Base-by-base conservation (phyloP, 805 yeast genomes). In the Wickerhamomyces rabaulensis region DNA sequence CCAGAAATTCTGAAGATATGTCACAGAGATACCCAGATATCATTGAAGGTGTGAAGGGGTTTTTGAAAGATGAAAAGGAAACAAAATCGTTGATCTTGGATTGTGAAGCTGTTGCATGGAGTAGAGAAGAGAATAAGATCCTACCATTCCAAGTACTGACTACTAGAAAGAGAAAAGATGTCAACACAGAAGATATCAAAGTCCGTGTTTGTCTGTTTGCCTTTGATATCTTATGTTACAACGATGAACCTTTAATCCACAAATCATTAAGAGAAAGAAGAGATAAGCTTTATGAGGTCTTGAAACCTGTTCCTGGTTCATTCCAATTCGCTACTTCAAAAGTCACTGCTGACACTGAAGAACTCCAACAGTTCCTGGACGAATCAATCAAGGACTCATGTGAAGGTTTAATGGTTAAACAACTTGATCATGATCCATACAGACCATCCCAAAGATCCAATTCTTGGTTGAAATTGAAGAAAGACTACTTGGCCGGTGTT, bases 91-190 rank as follows among this genome's bases (percentile, higher is more conserved):
- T 92, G 64, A 89, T 94, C 48, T 65, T 94, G 48, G 99, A 94
- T 63, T 87, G 97, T 67, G 99, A 94, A 67, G 97, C 97, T 8
- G 99, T 94, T 9, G 99, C 99, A 0, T 94, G 96, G 95, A 97
- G 92, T 65, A 71, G 83, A 46, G 84, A 76, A 44, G 73, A 75
- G 20, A 64, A 79, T n/a, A 87, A 84, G 63, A 92, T 94, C 47
- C 68, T 94, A 47, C 99, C 99, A 1, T 94, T 94, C 67, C 99
- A 94, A 65, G 85, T 89, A 0, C 69, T 94, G 43, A 85, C 96
- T 1, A 94, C 99, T 0, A 79, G 99, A 64, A 94, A 94, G 67
- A 78, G 98, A 44, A 94, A 94, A 63, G 97, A 84, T 56, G 99
- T 94, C 6, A 83, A 87, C 46, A 83, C 84, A 44, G 83, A 84